Percentiles rank a stretch among this genome's conserved stretches.
Conservation (phyloP, 1,139 yeast genomes). For the Yamadazyma siamensis region DNA sequence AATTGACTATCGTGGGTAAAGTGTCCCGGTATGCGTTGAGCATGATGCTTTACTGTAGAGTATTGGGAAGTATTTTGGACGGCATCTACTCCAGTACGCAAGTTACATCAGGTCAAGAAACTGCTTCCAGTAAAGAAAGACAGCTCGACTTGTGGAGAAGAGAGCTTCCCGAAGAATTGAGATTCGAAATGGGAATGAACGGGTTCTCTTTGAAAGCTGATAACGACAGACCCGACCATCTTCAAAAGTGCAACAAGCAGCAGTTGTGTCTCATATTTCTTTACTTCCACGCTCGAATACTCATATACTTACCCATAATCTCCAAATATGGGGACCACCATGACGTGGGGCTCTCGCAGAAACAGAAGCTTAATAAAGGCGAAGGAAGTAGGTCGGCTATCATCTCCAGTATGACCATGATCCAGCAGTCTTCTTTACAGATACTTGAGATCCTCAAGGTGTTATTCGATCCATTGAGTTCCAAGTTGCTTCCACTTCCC, state of each 20-base stretch:
- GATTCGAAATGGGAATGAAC: constrained; percentile 65
- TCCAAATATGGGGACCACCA: constrained; percentile 45
- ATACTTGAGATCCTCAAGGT: constrained; percentile 57
- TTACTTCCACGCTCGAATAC: constrained; percentile 75
- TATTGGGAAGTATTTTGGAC: constrained; percentile 72
- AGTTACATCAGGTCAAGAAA: constrained; percentile 30
- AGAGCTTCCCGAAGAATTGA: constrained; percentile 59
- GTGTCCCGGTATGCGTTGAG: constrained; percentile 62
- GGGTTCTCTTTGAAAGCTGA: constrained; percentile 45
- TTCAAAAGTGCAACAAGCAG: constrained; percentile 40
- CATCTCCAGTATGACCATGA: constrained; percentile 50
- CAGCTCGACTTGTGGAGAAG: constrained; percentile 77
- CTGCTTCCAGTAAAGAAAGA: constrained; percentile 54
- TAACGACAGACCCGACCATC: constrained; percentile 22
- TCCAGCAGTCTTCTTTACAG: constrained; percentile 73
- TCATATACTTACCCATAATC: constrained; percentile 76
- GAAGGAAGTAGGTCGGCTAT: constrained; percentile 24
- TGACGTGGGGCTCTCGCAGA: constrained; percentile 42
- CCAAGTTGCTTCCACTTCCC: constrained; percentile 57
- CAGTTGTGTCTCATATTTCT: constrained; percentile 60
- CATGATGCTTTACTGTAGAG: constrained; percentile 67
- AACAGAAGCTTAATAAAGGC: constrained; percentile 32
- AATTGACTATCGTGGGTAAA: constrained; percentile 63
- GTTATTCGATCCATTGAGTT: constrained; percentile 40
- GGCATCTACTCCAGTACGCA: constrained; percentile 53